phyloP scores from a whole-genome alignment of 768 basidiomycete genomes.

The Xerocomus brunneocitrinus region DNA sequence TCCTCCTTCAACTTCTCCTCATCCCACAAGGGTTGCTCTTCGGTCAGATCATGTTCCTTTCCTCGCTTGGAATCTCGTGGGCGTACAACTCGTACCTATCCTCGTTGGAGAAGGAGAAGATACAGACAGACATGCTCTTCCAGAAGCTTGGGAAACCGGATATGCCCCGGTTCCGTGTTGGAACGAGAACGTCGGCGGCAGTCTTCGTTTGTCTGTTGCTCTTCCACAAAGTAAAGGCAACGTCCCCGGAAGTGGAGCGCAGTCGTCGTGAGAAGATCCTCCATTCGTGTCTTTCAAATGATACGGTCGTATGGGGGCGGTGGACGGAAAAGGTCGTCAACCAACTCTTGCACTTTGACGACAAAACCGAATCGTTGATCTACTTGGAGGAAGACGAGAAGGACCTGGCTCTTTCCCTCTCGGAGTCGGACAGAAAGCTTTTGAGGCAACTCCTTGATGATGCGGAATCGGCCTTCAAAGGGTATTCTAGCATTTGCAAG shows the following conservation, averaged over 20 bases:
- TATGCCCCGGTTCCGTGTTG: neutral
- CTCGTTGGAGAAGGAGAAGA: slow-evolving; percentile 32
- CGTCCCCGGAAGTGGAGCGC: neutral
- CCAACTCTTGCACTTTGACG: slow-evolving; percentile 9
- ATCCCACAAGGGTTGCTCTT: slow-evolving; percentile 31
- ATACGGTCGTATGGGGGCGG: slow-evolving; percentile 20
- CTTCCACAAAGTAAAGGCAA: slow-evolving; percentile 10
- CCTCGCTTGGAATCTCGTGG: slow-evolving; percentile 31
- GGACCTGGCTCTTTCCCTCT: neutral
- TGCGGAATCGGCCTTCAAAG: slow-evolving; percentile 13
- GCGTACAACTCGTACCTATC: slow-evolving; percentile 22
- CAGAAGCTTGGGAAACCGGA: slow-evolving; percentile 1
- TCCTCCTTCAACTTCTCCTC: slow-evolving; percentile 32
- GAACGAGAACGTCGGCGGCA: slow-evolving; percentile 20
- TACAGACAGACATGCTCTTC: slow-evolving; percentile 16
- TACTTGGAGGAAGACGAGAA: neutral
- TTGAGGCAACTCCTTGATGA: slow-evolving; percentile 13
- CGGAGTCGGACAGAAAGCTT: neutral
- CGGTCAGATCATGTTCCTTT: slow-evolving; percentile 34
- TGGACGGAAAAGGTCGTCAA: slow-evolving; percentile 22
- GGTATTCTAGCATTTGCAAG: neutral
- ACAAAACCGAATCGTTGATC: neutral
- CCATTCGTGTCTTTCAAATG: slow-evolving; percentile 15
- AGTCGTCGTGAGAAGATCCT: slow-evolving; percentile 9
- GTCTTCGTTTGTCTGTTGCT: slow-evolving; percentile 26